A percentile compares a stretch with the other conserved stretches of the same genome.
phyloP scores from a whole-genome alignment of 169 alveolate genomes.

The Besnoitia besnoiti region DNA sequence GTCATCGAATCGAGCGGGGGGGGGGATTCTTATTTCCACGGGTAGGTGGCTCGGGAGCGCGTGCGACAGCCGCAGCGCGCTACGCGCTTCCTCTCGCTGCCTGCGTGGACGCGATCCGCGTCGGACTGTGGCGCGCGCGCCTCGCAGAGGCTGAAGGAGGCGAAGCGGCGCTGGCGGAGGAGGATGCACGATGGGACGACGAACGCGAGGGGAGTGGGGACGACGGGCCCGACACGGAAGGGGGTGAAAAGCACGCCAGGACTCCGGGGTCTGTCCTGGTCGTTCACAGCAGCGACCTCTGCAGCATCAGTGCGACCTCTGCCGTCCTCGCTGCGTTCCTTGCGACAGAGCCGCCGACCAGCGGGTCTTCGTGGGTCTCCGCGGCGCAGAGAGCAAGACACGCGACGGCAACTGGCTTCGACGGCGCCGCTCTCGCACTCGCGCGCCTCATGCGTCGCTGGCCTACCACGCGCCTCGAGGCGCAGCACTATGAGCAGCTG shows the following conservation, averaged over 20 bases:
- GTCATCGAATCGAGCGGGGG: too few species aligned
- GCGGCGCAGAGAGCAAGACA: neutral
- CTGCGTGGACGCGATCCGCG: neutral
- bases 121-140: neutral
- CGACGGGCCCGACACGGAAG: neutral
- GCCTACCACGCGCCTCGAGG: neutral
- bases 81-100: neutral
- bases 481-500: conserved; percentile 12
- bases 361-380: neutral
- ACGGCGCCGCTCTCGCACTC: neutral
- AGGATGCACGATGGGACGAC: neutral
- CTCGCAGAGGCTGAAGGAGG: neutral
- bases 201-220: neutral
- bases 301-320: conserved; percentile 28
- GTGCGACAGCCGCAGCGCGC: neutral
- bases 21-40: too few species aligned
- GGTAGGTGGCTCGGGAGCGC: neutral
- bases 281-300: conserved; percentile 2
- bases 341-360: neutral
- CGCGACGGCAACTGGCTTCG: neutral
- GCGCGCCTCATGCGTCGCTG: conserved; percentile 15
- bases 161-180: neutral
- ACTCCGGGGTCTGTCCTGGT: conserved; percentile 17
- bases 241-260: neutral
- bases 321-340: conserved; percentile 13